A percentile compares a stretch with the other conserved stretches of the same genome.
These are phyloP conservation scores for Yamadazyma blattariae DNA, from an alignment of 1,139 yeast species.

Conservation along the genomic window DNA sequence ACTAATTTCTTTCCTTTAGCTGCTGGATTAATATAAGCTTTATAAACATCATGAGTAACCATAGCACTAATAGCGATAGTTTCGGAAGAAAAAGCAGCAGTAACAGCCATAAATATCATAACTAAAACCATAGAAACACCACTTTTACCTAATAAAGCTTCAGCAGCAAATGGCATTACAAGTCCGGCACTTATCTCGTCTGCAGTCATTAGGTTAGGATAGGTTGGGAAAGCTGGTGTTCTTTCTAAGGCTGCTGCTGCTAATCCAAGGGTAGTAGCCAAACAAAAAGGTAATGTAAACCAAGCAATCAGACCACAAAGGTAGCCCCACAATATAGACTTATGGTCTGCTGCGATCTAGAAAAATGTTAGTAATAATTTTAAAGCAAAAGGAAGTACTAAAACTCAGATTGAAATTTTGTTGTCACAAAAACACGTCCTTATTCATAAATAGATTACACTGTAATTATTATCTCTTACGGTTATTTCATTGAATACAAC, in stretches of 20 bases:
- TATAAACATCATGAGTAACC: constrained; percentile 33
- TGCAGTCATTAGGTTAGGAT: constrained; percentile 12
- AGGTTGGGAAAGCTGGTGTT: constrained; percentile 28
- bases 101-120: constrained; percentile 38
- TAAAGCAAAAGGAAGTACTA: no score
- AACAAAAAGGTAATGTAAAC: constrained; percentile 37
- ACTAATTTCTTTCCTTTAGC: constrained; percentile 33
- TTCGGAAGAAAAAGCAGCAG: constrained; percentile 39
- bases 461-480: no score
- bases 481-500: no score
- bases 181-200: constrained; percentile 22
- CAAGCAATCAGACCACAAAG: constrained; percentile 39
- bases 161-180: constrained; percentile 19
- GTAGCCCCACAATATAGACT: constrained; percentile 32
- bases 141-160: constrained; percentile 28
- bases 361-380: no score
- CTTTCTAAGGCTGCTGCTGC: constrained; percentile 31
- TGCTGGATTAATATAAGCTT: constrained; percentile 31
- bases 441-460: no score
- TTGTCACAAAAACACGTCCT: no score
- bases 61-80: constrained; percentile 36
- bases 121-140: constrained; percentile 36
- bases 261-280: constrained; percentile 36
- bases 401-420: no score
- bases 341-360: constrained; percentile 40